A percentile compares a stretch with the other conserved stretches of the same genome.
Conservation (phyloP, 805 yeast species). For the Candida arabinofermentans region DNA sequence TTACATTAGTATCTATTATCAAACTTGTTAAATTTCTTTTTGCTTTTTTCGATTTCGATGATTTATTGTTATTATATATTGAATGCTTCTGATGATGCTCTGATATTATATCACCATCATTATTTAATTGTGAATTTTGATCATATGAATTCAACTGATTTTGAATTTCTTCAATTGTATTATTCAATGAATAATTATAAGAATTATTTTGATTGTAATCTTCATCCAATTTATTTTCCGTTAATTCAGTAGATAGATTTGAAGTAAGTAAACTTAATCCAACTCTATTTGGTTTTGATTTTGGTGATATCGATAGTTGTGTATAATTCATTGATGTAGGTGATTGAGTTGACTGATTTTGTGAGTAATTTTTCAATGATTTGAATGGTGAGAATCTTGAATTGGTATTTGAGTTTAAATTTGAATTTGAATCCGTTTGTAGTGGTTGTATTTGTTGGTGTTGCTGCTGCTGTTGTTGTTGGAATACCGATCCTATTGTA, state of each 20-base stretch:
- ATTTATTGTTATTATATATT: too few species aligned
- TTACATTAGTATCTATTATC: too few species aligned
- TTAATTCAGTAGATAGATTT: not conserved
- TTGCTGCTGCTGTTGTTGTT: slow-evolving; percentile 1
- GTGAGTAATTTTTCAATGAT: slow-evolving; percentile 6
- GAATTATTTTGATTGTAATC: slow-evolving; percentile 30
- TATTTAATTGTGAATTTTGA: not conserved
- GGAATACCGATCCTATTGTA: slow-evolving; percentile 5
- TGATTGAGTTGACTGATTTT: not conserved
- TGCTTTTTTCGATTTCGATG: too few species aligned
- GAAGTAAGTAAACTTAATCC: not conserved
- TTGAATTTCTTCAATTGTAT: slow-evolving; percentile 31
- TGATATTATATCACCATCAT: not conserved
- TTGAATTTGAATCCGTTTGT: too few species aligned
- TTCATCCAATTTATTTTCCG: slow-evolving; percentile 14
- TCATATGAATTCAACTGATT: slow-evolving; percentile 23
- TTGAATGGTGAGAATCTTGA: slow-evolving; percentile 10
- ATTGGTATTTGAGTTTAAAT: too few species aligned
- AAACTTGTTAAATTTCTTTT: too few species aligned
- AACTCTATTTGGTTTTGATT: slow-evolving; percentile 5
- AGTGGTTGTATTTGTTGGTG: not conserved
- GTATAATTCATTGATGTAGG: not conserved
- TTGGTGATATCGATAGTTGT: slow-evolving; percentile 13
- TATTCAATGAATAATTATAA: slow-evolving; percentile 29
- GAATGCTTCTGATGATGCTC: too few species aligned